Evolutionary conservation across 441 rosid genomes (phyloP).

Genomic region (Macaranga tanarius): DNA sequence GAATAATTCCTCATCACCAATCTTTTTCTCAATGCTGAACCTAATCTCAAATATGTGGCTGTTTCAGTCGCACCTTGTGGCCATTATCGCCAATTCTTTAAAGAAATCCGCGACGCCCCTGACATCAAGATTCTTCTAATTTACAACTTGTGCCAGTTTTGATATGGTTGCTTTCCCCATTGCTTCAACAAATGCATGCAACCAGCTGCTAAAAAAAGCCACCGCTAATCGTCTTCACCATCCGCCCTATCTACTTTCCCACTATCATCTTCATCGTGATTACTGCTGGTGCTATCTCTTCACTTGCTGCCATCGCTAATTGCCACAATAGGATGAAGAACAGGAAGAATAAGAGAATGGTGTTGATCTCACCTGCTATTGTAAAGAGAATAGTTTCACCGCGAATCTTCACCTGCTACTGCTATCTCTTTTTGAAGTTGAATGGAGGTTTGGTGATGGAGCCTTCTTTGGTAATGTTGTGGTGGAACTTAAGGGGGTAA

Average conservation of each 20-base stretch:
- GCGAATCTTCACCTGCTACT: constrained; percentile 62
- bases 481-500: constrained; percentile 50
- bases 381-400: no score
- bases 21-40: constrained; percentile 46
- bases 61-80: constrained; percentile 97
- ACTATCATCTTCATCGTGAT: no score
- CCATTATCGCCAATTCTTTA: constrained; percentile 95
- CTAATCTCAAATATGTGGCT: constrained; percentile 39
- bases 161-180: no score
- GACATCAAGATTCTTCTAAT: constrained; percentile 53
- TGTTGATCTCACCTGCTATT: no score
- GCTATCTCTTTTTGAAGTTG: constrained; percentile 76
- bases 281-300: constrained; percentile 3
- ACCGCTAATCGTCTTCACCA: no score
- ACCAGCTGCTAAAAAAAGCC: no score
- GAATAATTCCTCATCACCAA: constrained; percentile 82
- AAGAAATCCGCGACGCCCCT: constrained; percentile 72
- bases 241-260: no score
- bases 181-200: no score
- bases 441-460: no score
- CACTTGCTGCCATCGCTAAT: constrained; percentile 15
- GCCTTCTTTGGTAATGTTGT: constrained; percentile 47
- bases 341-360: constrained; percentile 47
- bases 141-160: no score
- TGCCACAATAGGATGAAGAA: constrained; percentile 23